Evolutionary conservation across 2,329 filamentous ascomycete genomes (phyloP).

Genomic region (Diplocarpon rosae): DNA sequence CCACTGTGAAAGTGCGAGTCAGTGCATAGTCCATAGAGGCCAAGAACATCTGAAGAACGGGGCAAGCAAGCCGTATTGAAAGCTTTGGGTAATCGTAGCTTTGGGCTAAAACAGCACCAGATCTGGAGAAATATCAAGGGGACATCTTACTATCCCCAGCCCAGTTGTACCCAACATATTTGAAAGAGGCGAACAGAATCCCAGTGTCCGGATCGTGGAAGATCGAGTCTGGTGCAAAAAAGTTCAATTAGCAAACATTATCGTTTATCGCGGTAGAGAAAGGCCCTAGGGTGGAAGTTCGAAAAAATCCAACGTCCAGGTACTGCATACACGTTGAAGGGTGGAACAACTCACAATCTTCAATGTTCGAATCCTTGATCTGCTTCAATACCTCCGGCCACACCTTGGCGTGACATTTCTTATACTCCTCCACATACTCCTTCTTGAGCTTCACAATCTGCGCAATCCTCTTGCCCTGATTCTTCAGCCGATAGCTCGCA

Average conservation of each 20-base stretch:
- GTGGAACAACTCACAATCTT: conserved; percentile 46
- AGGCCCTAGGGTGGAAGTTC: too few relatives aligned
- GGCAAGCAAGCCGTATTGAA: background rate
- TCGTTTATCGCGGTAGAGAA: background rate
- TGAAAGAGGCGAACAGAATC: conserved; percentile 65
- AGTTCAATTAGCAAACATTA: conserved; percentile 3
- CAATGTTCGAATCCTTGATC: conserved; percentile 65
- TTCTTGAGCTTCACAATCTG: conserved; percentile 65
- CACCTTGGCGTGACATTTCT: conserved; percentile 59
- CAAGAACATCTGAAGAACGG: background rate
- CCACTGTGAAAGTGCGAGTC: conserved; percentile 34
- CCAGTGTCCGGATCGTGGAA: conserved; percentile 52
- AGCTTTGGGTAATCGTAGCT: background rate
- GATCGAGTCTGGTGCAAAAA: conserved; percentile 48
- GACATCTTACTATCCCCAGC: conserved; percentile 46
- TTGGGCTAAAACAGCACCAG: background rate
- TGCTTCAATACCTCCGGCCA: conserved; percentile 71
- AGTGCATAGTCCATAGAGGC: background rate
- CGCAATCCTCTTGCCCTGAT: conserved; percentile 47
- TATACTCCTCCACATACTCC: conserved; percentile 57
- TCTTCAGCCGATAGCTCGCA: conserved; percentile 19
- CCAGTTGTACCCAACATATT: conserved; percentile 65
- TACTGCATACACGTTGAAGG: background rate
- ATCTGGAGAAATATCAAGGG: background rate
- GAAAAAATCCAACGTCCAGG: too few relatives aligned